phyloP scores from a whole-genome alignment of 176 grass and related monocot species.

The Typha latifolia region DNA sequence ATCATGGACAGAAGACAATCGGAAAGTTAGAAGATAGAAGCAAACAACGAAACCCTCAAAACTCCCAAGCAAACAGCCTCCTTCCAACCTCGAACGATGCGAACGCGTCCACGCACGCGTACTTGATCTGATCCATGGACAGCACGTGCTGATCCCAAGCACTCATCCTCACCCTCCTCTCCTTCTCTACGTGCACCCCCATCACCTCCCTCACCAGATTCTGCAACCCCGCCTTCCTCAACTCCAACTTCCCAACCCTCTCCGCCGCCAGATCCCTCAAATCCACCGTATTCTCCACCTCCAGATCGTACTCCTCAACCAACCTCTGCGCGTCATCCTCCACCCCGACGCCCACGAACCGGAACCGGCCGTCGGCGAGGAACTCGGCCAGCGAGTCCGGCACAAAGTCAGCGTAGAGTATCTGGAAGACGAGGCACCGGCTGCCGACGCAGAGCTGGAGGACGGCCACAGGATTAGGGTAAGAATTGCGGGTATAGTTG shows the following conservation, averaged over 20 bases:
- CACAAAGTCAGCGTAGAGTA: slow-evolving; percentile 46
- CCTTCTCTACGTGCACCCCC: slow-evolving; percentile 25
- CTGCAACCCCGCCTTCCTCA: slow-evolving; percentile 32
- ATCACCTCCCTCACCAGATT: slow-evolving; percentile 26
- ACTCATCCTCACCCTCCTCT: slow-evolving; percentile 33
- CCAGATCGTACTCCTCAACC: slow-evolving; percentile 16
- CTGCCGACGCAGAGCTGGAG: slow-evolving; percentile 56
- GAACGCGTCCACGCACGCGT: slow-evolving; percentile 50
- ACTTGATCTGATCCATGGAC: slow-evolving; percentile 24
- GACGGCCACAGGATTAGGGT: slow-evolving; percentile 30
- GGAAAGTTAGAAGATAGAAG: background rate
- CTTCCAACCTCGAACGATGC: slow-evolving; percentile 38
- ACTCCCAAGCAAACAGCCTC: slow-evolving; percentile 17
- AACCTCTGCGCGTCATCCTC: slow-evolving; percentile 22
- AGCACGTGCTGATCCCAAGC: slow-evolving; percentile 37
- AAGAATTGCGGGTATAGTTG: background rate
- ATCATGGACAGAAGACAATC: no score
- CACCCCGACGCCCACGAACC: slow-evolving; percentile 50
- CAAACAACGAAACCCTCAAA: background rate
- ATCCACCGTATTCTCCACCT: slow-evolving; percentile 18
- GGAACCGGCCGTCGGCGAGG: slow-evolving; percentile 17
- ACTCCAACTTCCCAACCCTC: slow-evolving; percentile 14
- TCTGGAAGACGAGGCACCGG: slow-evolving; percentile 65
- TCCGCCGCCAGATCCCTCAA: slow-evolving; percentile 27
- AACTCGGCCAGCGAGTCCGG: slow-evolving; percentile 24